These are phyloP conservation scores for Cucurbita ficifolia DNA, from an alignment of 306 rosid genomes.

Conservation along the genomic window DNA sequence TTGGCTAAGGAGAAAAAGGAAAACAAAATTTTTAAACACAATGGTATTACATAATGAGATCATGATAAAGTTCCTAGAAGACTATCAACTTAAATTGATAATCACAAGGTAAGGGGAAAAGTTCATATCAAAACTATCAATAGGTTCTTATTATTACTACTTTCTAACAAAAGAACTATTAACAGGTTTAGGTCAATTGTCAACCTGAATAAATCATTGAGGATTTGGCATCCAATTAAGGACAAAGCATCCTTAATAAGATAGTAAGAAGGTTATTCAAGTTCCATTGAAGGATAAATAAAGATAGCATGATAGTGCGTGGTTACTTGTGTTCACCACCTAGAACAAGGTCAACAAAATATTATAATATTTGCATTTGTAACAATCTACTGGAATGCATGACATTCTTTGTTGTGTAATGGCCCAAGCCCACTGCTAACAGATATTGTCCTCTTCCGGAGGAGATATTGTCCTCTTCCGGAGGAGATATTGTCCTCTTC, in stretches of 20 bases:
- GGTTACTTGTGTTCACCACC: not conserved
- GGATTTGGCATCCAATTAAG: not conserved
- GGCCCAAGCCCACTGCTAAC: too few species aligned
- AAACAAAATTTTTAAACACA: constrained; percentile 8
- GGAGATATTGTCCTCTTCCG: too few species aligned
- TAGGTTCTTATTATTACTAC: not conserved
- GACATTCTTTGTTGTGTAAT: not conserved
- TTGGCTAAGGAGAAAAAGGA: constrained; percentile 35
- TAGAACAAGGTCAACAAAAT: not conserved
- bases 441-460: too few species aligned
- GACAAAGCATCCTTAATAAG: not conserved
- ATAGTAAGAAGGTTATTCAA: not conserved
- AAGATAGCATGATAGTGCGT: not conserved
- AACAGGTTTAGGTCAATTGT: not conserved
- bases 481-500: too few species aligned
- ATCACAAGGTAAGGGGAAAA: not conserved
- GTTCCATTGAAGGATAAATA: not conserved
- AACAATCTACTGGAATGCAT: not conserved
- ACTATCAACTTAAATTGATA: not conserved
- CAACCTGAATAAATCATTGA: not conserved
- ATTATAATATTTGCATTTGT: not conserved
- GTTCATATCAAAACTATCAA: not conserved
- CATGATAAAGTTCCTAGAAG: not conserved
- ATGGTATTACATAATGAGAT: constrained; percentile 5
- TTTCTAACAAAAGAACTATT: too few species aligned